Evolutionary conservation across 805 yeast genomes (phyloP).

Genomic region (Barnettozyma pratensis): DNA sequence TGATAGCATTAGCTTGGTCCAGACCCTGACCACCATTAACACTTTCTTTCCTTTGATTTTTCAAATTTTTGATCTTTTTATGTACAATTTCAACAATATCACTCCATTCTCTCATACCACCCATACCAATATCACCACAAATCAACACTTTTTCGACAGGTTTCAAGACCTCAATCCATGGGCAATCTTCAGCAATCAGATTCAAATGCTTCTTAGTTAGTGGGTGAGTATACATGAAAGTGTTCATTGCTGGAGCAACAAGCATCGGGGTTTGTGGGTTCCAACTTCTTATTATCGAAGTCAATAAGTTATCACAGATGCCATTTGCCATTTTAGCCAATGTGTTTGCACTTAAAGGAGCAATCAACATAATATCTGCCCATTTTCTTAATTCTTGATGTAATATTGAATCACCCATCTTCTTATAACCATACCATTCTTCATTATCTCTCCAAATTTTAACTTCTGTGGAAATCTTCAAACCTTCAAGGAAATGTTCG

Average conservation of each 20-base stretch:
- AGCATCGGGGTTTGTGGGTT: constrained; percentile 66
- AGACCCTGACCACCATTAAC: constrained; percentile 26
- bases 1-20: neutral
- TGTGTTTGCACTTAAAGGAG: constrained; percentile 78
- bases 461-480: constrained; percentile 66
- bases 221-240: constrained; percentile 77
- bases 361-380: constrained; percentile 76
- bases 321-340: constrained; percentile 73
- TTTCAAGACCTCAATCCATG: constrained; percentile 66
- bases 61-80: constrained; percentile 21
- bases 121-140: constrained; percentile 89
- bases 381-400: constrained; percentile 78
- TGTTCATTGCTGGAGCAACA: constrained; percentile 83
- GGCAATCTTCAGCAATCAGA: constrained; percentile 62
- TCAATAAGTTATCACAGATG: constrained; percentile 69
- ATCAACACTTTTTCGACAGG: constrained; percentile 77
- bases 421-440: constrained; percentile 53
- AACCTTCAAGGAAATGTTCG: constrained; percentile 59
- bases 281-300: constrained; percentile 76
- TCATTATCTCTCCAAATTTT: constrained; percentile 85
- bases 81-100: constrained; percentile 64
- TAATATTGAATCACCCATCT: constrained; percentile 68
- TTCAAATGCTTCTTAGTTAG: constrained; percentile 68
- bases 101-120: constrained; percentile 87
- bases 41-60: constrained; percentile 12